phyloP scores from a whole-genome alignment of 2,329 filamentous ascomycete species.

The Arthrinium phaeospermum region DNA sequence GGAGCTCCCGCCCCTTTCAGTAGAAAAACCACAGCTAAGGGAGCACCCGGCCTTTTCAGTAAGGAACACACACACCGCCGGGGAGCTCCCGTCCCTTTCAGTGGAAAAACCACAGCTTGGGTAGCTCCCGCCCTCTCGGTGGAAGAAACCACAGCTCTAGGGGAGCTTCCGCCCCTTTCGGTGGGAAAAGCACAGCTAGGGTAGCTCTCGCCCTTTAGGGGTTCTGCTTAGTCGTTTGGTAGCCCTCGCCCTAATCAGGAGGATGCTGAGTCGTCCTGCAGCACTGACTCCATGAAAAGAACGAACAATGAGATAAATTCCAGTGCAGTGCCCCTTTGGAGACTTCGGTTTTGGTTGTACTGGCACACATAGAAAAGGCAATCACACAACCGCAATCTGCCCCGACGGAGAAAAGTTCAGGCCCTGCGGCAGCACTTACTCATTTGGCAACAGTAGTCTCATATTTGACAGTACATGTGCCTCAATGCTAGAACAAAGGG shows the following conservation, averaged over 20 bases:
- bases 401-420: neutral
- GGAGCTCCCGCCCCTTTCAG: too few species aligned
- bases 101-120: too few species aligned
- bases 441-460: neutral
- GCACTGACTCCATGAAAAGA: neutral
- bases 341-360: neutral
- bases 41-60: too few species aligned
- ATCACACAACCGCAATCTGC: neutral
- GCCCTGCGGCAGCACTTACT: neutral
- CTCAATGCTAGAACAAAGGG: neutral
- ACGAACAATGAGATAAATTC: neutral
- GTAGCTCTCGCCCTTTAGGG: too few species aligned
- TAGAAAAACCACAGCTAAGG: too few species aligned
- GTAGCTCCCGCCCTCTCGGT: too few species aligned
- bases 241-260: neutral
- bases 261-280: neutral
- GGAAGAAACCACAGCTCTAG: too few species aligned
- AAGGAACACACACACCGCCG: too few species aligned
- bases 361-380: neutral
- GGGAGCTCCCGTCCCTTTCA: too few species aligned
- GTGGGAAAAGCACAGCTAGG: too few species aligned
- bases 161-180: too few species aligned
- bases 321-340: neutral
- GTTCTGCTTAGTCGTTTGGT: neutral
- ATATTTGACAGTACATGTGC: neutral